Evolutionary conservation across 2,329 filamentous ascomycete genomes (phyloP).

Genomic region (Aspergillus udagawae): DNA sequence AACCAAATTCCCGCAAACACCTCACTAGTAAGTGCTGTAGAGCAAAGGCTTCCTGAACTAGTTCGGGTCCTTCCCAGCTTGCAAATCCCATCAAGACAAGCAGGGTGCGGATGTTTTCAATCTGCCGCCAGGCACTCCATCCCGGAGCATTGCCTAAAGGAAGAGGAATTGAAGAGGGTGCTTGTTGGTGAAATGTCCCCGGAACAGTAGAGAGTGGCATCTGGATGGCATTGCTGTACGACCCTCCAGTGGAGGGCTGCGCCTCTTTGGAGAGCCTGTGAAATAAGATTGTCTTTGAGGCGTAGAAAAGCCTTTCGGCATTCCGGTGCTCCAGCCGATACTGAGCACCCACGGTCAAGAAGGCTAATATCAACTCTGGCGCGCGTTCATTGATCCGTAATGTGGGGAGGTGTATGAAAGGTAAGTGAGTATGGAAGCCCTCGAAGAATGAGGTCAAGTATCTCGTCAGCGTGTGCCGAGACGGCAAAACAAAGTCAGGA

Average conservation of each 20-base stretch:
- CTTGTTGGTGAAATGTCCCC: slow-evolving; percentile 13
- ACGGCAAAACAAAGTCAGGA: slow-evolving; percentile 61
- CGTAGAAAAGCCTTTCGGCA: slow-evolving; percentile 44
- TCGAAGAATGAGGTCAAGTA: slow-evolving; percentile 68
- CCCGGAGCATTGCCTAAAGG: slow-evolving; percentile 9
- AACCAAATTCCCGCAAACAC: slow-evolving; percentile 25
- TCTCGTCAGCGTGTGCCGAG: slow-evolving; percentile 63
- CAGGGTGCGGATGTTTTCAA: slow-evolving; percentile 29
- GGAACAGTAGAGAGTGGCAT: slow-evolving; percentile 13
- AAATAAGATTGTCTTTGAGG: slow-evolving; percentile 59
- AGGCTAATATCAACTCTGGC: slow-evolving; percentile 63
- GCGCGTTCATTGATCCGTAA: slow-evolving; percentile 61
- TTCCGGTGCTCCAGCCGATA: slow-evolving; percentile 47
- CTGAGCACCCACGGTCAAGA: slow-evolving; percentile 57
- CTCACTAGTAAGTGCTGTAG: slow-evolving; percentile 28
- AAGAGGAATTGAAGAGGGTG: slow-evolving; percentile 8
- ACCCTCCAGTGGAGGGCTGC: slow-evolving; percentile 9
- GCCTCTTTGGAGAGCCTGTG: slow-evolving; percentile 49
- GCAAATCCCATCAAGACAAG: slow-evolving; percentile 30
- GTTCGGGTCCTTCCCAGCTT: slow-evolving; percentile 29
- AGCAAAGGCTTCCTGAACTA: slow-evolving; percentile 31
- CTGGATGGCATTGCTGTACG: slow-evolving; percentile 14
- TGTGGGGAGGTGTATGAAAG: slow-evolving; percentile 65
- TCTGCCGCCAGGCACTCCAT: slow-evolving; percentile 18
- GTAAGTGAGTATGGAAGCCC: slow-evolving; percentile 60